These are phyloP conservation scores for Salix purpurea DNA, from an alignment of 345 rosid species.

Conservation along the genomic window DNA sequence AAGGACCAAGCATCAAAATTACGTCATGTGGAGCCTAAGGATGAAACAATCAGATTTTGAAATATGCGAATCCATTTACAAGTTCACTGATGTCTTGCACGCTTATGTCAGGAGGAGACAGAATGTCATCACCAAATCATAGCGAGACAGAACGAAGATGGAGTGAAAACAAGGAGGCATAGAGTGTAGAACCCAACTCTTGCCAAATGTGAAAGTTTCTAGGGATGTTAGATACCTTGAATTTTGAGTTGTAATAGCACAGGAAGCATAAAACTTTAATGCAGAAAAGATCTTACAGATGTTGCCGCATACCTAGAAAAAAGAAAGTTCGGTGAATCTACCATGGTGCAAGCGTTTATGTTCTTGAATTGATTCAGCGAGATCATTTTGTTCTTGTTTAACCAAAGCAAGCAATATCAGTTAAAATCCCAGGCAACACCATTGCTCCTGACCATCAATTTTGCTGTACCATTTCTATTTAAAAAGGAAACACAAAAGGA, in stretches of 20 bases:
- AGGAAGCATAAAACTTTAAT: not conserved
- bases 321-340: too few species aligned
- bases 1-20: too few species aligned
- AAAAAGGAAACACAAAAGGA: not conserved
- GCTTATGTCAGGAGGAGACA: not conserved
- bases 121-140: not conserved
- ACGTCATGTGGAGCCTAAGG: too few species aligned
- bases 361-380: too few species aligned
- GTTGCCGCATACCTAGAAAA: too few species aligned
- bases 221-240: not conserved
- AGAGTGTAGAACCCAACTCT: not conserved
- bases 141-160: not conserved
- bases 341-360: too few species aligned
- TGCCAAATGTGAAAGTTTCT: not conserved
- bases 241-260: not conserved
- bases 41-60: not conserved
- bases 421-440: not conserved
- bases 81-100: not conserved
- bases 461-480: not conserved
- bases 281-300: too few species aligned
- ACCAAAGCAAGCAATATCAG: not conserved
- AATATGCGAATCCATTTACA: not conserved
- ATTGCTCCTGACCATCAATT: conserved; percentile 10
- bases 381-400: too few species aligned
- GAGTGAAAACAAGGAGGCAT: not conserved